Base-by-base conservation (phyloP, 2,329 filamentous ascomycete genomes). In the Phaeosphaeriaceae sp. region DNA sequence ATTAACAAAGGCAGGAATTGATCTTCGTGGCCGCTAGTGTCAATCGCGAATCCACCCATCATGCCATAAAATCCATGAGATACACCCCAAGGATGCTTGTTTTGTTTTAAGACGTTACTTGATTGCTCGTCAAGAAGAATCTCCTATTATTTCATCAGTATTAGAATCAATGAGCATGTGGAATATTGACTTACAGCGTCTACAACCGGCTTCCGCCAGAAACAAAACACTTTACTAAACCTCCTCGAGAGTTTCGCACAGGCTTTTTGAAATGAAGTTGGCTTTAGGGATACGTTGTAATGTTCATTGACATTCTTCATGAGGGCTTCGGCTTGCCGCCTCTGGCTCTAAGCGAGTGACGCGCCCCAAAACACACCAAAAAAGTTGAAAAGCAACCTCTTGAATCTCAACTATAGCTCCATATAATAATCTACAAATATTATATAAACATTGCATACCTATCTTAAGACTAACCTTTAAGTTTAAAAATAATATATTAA, bases 41-140 rank as follows among this genome's bases (percentile, higher is more conserved):
- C 46, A 5, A 54, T 32, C 6, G 30, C 32, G 12, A 54, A 44
- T 4, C 53, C 56, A 6, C 56, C 56, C 53, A 54, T 54, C 12
- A 32, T 20, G 1, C 33, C 48, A 21, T 45, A 60, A 39, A 36
- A 38, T 15, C 36, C 42, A 32, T 59, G 52, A 3, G 37, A 33
- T 17, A 47, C 34, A 3, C 52, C 53, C 49, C 49, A 58, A 28
- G 15, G 38, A 12, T 33, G 38, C 11, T 11, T 26, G 21, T 8
- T 15, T 16, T 9, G 6, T 9, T 15, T 21, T 7, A 6, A 16
- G 8, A 26, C 6, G 23, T 26, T 26, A 3, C 11, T 13, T 16
- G 13, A 15, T 29, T 29, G 13, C 23, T 40, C 17, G 11, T 6
- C 4, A 16, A 7, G 7, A 3, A 4, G 21, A 11, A 9, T 26